Evolutionary conservation across 495 filamentous ascomycete species (phyloP).

Genomic region (Pseudomonodictys pantanalensis): DNA sequence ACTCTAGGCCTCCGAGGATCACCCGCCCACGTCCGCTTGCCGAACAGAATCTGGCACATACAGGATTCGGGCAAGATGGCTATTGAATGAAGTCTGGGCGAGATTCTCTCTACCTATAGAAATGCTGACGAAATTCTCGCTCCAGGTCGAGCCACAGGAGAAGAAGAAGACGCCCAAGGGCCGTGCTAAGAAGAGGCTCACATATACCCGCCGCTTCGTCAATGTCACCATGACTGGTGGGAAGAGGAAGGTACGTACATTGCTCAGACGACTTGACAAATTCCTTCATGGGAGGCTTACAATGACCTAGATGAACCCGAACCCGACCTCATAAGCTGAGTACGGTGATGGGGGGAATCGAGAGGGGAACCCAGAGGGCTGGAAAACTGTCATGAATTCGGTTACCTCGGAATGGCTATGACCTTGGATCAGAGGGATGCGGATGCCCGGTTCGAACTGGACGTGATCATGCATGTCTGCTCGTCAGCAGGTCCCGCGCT

Average conservation of each 20-base stretch:
- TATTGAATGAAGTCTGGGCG: no score
- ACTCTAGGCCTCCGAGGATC: no score
- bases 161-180: conserved; percentile 95
- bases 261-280: not conserved
- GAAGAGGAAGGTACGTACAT: conserved; percentile 85
- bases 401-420: conserved; percentile 30
- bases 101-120: no score
- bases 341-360: not conserved
- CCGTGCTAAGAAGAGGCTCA: conserved; percentile 95
- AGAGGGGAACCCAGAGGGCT: conserved; percentile 12
- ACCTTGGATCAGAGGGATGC: conserved; percentile 33
- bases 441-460: conserved; percentile 10
- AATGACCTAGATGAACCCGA: conserved; percentile 57
- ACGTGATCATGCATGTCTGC: conserved; percentile 18
- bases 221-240: conserved; percentile 98
- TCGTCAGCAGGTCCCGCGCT: conserved; percentile 19
- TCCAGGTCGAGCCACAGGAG: conserved; percentile 81
- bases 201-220: conserved; percentile 97
- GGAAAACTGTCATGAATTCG: conserved; percentile 22
- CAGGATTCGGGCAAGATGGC: no score
- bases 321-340: conserved; percentile 47
- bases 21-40: no score
- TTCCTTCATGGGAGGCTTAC: conserved; percentile 1
- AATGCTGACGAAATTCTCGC: not conserved
- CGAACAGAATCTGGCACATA: no score